Percentiles rank a stretch among this genome's conserved stretches.
These are phyloP conservation scores for Ceratopteris richardii DNA, from an alignment of 75 land plant species.

Conservation along the genomic window DNA sequence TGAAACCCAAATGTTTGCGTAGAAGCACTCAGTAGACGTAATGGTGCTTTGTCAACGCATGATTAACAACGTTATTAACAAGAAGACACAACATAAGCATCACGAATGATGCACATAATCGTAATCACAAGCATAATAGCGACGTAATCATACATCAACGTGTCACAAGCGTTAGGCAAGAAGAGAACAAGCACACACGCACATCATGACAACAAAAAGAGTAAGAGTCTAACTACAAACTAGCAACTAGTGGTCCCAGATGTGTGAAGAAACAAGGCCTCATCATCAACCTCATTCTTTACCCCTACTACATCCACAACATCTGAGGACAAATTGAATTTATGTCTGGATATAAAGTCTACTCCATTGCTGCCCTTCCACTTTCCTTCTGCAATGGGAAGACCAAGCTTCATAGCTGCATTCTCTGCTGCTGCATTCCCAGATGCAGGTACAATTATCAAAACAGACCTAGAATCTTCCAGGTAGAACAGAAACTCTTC, in stretches of 20 bases:
- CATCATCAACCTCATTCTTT: slow-evolving; percentile 2
- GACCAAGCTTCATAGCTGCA: slow-evolving; percentile 59
- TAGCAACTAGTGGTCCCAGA: slow-evolving; percentile 92
- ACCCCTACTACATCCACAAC: neutral
- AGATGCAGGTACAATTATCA: slow-evolving; percentile 48
- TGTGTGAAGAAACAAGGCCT: slow-evolving; percentile 90
- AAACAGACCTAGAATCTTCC: slow-evolving; percentile 65
- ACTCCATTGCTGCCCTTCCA: slow-evolving; percentile 16
- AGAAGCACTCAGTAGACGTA: too few species aligned
- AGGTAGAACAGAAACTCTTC: slow-evolving; percentile 90
- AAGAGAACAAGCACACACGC: too few species aligned
- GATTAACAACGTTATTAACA: too few species aligned
- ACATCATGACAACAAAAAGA: too few species aligned
- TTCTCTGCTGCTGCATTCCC: slow-evolving; percentile 64
- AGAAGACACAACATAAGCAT: too few species aligned
- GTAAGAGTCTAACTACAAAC: too few species aligned
- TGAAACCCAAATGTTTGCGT: too few species aligned
- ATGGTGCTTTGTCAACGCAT: too few species aligned
- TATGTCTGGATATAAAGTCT: neutral
- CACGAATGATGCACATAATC: too few species aligned
- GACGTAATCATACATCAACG: too few species aligned
- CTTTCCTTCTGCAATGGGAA: slow-evolving; percentile 42
- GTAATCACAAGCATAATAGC: too few species aligned
- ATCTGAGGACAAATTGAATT: neutral
- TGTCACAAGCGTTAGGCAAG: too few species aligned